phyloP scores from a whole-genome alignment of 108 stramenopile genomes.

The Skeletonema potamos region DNA sequence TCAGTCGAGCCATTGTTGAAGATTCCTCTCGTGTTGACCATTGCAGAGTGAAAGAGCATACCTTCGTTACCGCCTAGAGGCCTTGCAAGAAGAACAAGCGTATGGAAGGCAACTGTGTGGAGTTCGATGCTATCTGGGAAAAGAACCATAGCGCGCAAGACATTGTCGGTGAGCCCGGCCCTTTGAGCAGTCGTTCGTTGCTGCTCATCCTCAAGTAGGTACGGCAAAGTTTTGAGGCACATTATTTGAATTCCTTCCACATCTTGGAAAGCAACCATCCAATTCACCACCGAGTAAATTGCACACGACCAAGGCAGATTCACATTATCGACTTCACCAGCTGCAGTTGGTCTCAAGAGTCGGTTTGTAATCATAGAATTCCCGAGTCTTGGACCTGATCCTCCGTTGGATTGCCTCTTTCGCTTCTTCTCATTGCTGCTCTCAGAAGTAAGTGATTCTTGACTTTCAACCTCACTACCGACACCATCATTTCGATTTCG shows the following conservation, averaged over 20 bases:
- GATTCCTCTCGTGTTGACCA: slow-evolving; percentile 68
- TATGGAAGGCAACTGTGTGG: slow-evolving; percentile 86
- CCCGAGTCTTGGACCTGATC: slow-evolving; percentile 48
- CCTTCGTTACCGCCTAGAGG: slow-evolving; percentile 92
- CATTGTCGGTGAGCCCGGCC: slow-evolving; percentile 76
- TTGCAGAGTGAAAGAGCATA: slow-evolving; percentile 85
- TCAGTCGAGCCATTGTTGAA: slow-evolving; percentile 47
- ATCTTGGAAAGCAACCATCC: slow-evolving; percentile 85
- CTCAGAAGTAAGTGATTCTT: slow-evolving; percentile 21
- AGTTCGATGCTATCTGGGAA: slow-evolving; percentile 78
- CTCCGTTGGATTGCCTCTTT: slow-evolving; percentile 8
- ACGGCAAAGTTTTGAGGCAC: slow-evolving; percentile 78
- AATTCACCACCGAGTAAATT: slow-evolving; percentile 86
- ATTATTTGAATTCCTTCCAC: slow-evolving; percentile 89
- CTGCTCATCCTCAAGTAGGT: slow-evolving; percentile 74
- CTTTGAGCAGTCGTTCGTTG: slow-evolving; percentile 74
- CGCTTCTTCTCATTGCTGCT: slow-evolving; percentile 17
- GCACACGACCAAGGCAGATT: slow-evolving; percentile 85
- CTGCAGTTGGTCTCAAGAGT: slow-evolving; percentile 62
- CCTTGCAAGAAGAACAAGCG: slow-evolving; percentile 88
- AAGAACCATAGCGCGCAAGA: slow-evolving; percentile 83
- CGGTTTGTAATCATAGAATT: slow-evolving; percentile 70
- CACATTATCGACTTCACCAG: slow-evolving; percentile 54
- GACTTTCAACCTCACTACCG: slow-evolving; percentile 18
- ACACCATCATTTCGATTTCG: slow-evolving; percentile 16